Evolutionary conservation across 306 rosid species (phyloP), one percentile per base, ranked within the genome.

Genomic region (Crotalaria pallida): DNA sequence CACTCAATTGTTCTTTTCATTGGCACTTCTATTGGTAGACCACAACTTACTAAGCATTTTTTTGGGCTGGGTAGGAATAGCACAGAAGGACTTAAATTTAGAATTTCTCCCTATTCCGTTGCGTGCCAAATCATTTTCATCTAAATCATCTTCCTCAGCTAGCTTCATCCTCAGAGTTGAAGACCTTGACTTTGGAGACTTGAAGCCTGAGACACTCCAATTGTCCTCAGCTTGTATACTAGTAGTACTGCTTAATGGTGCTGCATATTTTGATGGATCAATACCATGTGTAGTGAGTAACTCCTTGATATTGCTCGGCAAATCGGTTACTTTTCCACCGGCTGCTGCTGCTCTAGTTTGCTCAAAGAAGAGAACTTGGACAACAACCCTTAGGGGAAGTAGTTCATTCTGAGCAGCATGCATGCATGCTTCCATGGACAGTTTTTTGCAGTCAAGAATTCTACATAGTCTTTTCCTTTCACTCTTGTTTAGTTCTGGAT

Each of bases 331-430:
- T 84, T 87, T 90, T 36, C 96, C 96, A 11, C 95, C 89, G 1
- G 79, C 77, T 81, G 81, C 81, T 15, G 96, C 84, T 0, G 96
- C 90, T 74, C 96, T 59, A 26, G 97, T 92, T 83, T 95, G 99
- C 84, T 95, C 99, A 34, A 91, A 95, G 88, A 95, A 95, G 47
- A 95, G 96, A 72, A 95, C 99, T 89, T 95, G 99, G 57, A 95
- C 97, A 61, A 95, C 96, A 17, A 95, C 96, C 48, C 99, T 79
- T 27, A 95, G 69, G n/a, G 99, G 99, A 3, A 95, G 95, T 6
- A 89, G 82, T 76, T 95, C 99, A 74, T 95, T 95, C 81, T 95
- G 99, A 23, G 99, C 97, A 23, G 99, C 99, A 81, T 95, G 97
- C 92, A 95, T 91, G 84, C 99, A 95, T 5, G 86, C 96, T 82